Evolutionary conservation across 2,329 filamentous ascomycete species (phyloP).

Genomic region (Cytospora leucostoma): DNA sequence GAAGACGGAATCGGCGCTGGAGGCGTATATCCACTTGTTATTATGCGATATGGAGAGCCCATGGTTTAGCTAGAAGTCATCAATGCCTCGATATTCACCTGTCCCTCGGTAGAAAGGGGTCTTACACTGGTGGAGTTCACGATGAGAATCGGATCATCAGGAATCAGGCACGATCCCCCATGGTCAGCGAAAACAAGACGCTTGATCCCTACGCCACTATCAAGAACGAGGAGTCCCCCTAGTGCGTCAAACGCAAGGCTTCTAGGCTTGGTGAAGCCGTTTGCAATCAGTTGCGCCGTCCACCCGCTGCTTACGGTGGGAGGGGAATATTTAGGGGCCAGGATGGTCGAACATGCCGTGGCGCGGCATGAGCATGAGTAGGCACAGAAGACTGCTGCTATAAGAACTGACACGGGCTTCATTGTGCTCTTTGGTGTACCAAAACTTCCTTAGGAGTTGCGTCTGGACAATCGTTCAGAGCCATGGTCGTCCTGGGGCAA

Average conservation of each 20-base stretch:
- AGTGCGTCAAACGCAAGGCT: slow-evolving; percentile 47
- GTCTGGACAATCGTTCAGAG: not conserved
- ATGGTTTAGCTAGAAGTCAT: slow-evolving; percentile 46
- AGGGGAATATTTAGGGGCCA: slow-evolving; percentile 39
- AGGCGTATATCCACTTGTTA: slow-evolving; percentile 52
- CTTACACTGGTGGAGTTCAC: slow-evolving; percentile 41
- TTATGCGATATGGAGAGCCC: slow-evolving; percentile 50
- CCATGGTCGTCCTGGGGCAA: not conserved
- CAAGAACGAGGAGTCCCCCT: slow-evolving; percentile 48
- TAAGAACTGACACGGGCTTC: not conserved
- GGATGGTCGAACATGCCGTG: slow-evolving; percentile 12
- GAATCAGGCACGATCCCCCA: slow-evolving; percentile 43
- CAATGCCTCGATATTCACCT: not conserved
- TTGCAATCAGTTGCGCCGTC: slow-evolving; percentile 46
- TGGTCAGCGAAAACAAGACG: slow-evolving; percentile 45
- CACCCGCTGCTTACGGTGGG: slow-evolving; percentile 47
- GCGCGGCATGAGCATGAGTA: not conserved
- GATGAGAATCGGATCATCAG: slow-evolving; percentile 27
- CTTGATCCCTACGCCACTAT: slow-evolving; percentile 46
- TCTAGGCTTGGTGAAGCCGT: slow-evolving; percentile 45
- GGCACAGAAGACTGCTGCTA: not conserved
- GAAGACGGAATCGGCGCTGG: slow-evolving; percentile 55
- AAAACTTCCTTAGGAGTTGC: not conserved
- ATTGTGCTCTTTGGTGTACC: not conserved
- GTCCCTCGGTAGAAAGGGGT: not conserved